Conservation (phyloP, 2,329 filamentous ascomycete genomes). For the Ophiosphaerella narmari region DNA sequence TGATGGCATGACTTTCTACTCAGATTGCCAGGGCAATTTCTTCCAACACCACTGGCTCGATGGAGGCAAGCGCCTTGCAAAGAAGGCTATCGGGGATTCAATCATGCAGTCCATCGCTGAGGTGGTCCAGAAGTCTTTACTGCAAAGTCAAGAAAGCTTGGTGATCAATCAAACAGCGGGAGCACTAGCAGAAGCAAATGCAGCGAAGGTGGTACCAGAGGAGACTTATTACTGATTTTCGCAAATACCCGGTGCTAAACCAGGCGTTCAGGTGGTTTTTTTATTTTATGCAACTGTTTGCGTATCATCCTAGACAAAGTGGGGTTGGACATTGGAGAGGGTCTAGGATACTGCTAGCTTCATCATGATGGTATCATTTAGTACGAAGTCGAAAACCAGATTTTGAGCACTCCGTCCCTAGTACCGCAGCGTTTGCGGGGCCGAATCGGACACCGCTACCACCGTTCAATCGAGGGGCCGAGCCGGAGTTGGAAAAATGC, state of each 20-base stretch:
- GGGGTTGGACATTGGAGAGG: too few species aligned
- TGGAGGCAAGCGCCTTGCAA: neutral
- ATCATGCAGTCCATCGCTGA: neutral
- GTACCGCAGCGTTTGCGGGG: too few species aligned
- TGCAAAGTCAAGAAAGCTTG: neutral
- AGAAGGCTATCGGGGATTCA: neutral
- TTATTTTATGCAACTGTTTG: too few species aligned
- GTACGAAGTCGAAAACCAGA: too few species aligned
- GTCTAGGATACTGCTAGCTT: too few species aligned
- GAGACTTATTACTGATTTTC: neutral
- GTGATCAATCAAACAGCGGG: neutral
- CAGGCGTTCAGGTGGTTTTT: neutral
- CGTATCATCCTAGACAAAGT: too few species aligned
- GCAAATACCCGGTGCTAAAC: neutral
- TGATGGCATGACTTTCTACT: conserved; percentile 3
- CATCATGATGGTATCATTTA: too few species aligned
- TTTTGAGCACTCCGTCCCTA: too few species aligned
- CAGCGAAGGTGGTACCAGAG: too few species aligned
- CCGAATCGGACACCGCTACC: too few species aligned
- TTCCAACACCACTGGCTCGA: conserved; percentile 24
- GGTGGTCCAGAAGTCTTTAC: neutral
- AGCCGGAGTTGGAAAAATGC: too few species aligned
- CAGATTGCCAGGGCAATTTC: conserved; percentile 24
- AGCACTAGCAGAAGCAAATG: neutral
- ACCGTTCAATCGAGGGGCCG: too few species aligned